These are phyloP conservation scores for Thalia dealbata DNA, from an alignment of 176 grass and related monocot genomes.

Conservation along the genomic window DNA sequence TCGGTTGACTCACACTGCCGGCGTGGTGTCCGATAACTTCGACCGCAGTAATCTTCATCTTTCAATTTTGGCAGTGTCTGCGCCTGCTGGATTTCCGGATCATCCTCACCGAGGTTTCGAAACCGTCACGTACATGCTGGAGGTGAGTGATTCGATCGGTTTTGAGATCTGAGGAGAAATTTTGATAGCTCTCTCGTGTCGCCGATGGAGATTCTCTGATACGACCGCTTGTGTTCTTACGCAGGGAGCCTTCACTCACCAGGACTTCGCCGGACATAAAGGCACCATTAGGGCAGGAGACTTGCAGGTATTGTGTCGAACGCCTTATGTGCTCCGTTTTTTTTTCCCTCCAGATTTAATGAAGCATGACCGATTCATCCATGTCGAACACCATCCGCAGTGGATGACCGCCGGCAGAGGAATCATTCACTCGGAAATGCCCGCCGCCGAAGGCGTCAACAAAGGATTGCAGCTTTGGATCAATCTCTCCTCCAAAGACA, in stretches of 20 bases:
- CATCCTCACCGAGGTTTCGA: conserved; percentile 19
- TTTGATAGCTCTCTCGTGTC: background rate
- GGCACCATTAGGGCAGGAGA: conserved; percentile 63
- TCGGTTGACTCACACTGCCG: too few relatives aligned
- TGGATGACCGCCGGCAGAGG: conserved; percentile 85
- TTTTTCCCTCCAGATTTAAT: background rate
- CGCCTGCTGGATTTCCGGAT: conserved; percentile 13
- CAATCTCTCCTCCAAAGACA: conserved; percentile 81
- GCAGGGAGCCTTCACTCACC: conserved; percentile 73
- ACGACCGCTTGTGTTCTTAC: background rate
- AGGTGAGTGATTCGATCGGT: background rate
- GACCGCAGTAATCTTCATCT: background rate
- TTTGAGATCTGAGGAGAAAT: background rate
- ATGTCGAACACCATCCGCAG: conserved; percentile 18
- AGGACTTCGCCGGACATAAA: conserved; percentile 77
- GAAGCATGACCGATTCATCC: background rate
- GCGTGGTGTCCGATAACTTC: background rate
- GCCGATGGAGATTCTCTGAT: too few relatives aligned
- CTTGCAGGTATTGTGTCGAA: conserved; percentile 39
- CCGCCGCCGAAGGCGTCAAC: conserved; percentile 40
- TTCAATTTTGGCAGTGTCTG: background rate
- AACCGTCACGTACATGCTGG: conserved; percentile 11
- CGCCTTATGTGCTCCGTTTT: background rate
- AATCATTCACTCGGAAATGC: conserved; percentile 84
- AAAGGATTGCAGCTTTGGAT: conserved; percentile 91